These are phyloP conservation scores for Casuarina glauca DNA, from an alignment of 306 rosid species.

Conservation along the genomic window DNA sequence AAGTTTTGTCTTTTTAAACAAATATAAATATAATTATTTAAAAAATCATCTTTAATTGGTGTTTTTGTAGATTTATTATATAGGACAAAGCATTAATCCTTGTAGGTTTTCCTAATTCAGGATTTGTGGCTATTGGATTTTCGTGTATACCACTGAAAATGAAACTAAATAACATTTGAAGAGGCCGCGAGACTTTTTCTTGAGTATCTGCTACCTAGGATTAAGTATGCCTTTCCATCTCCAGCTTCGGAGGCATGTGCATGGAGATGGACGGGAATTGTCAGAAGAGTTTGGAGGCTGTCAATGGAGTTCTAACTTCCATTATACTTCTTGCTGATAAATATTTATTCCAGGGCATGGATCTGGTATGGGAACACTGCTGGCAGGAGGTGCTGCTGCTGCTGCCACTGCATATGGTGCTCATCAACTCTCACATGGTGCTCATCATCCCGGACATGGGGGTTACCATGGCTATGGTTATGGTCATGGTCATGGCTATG, in stretches of 20 bases:
- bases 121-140: not conserved
- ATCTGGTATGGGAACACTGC: slow-evolving; percentile 38
- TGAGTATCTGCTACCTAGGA: not conserved
- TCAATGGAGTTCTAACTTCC: not conserved
- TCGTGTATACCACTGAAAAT: not conserved
- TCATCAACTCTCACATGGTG: slow-evolving; percentile 57
- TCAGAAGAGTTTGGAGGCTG: too few species aligned
- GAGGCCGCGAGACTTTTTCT: not conserved
- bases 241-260: not conserved
- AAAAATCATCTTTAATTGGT: too few species aligned
- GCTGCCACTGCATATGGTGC: slow-evolving; percentile 46
- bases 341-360: slow-evolving; percentile 32
- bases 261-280: not conserved
- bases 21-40: not conserved
- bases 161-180: not conserved
- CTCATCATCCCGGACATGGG: slow-evolving; percentile 33
- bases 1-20: not conserved
- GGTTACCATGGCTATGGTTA: slow-evolving; percentile 5
- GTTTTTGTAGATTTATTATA: not conserved
- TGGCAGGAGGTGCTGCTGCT: slow-evolving; percentile 53
- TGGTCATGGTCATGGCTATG: too few species aligned
- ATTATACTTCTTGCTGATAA: slow-evolving; percentile 1
- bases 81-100: not conserved
- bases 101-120: not conserved
- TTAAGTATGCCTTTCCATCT: not conserved